Evolutionary conservation across 768 basidiomycete species (phyloP), one percentile per base, ranked within the genome.

Genomic region (Lentinula sp.): DNA sequence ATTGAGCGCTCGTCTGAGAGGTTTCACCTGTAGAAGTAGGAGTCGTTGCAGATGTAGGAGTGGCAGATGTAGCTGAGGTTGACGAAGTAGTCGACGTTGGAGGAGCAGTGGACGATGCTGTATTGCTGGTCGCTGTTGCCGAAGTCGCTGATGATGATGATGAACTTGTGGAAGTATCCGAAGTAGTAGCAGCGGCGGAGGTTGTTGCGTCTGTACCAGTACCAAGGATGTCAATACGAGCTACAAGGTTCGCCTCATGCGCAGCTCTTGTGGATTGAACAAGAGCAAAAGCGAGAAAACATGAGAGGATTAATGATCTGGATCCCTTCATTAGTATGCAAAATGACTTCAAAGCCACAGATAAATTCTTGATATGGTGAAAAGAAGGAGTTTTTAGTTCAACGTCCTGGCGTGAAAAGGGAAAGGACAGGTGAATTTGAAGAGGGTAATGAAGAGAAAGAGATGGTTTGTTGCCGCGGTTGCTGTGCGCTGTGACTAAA

Each of bases 181-280:
- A 23, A 7, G 50, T 49, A 6, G 62, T 33, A 16, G 43, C 43
- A 15, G 58, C 46, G n/a, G 60, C 52, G 2, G 58, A 42, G 58
- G 64, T 10, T 64, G 64, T 10, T 64, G 62, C 33, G 15, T 62
- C 16, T 28, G 62, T 33, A n/a, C 59, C 55, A 35, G 46, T 28
- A 48, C 8, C 15, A n/a, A 49, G 33, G n/a, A 59, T 59, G 6
- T 33, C 46, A 9, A 36, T 13, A n/a, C 45, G 57, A 35, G 42
- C 56, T 32, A 43, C 28, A 18, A 43, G 2, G 1, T 48, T 48
- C 13, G 23, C 16, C 20, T 42, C 46, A 48, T 50, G 43, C 37
- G 32, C 42, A 48, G 42, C 57, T 15, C 42, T 41, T n/a, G 57
- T 33, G 16, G 57, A 48, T 10, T 62, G 57, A 10, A 49, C 55